phyloP scores from a whole-genome alignment of 345 rosid genomes.

The Gossypium raimondii region DNA sequence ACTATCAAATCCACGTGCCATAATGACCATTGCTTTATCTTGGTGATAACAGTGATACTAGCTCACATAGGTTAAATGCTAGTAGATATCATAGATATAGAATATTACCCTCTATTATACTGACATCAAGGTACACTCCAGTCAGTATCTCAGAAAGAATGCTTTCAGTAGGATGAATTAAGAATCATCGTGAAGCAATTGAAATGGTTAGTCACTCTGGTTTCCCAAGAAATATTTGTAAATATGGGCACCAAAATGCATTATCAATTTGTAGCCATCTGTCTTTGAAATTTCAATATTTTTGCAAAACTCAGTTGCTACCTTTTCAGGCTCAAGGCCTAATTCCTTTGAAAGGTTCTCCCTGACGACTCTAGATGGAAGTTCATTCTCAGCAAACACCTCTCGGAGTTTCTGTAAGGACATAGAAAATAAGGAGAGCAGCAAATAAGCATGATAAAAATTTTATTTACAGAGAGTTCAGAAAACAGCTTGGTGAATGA shows the following conservation, averaged over 20 bases:
- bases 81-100: neutral
- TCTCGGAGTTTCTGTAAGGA: slow-evolving; percentile 78
- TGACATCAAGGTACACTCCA: neutral
- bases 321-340: slow-evolving; percentile 84
- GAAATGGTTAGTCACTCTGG: neutral
- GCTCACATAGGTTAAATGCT: neutral
- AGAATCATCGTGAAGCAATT: neutral
- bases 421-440: slow-evolving; percentile 19
- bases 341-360: slow-evolving; percentile 77
- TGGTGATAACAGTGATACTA: neutral
- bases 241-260: slow-evolving; percentile 2
- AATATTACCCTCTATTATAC: slow-evolving; percentile 5
- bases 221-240: neutral
- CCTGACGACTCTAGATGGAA: slow-evolving; percentile 73
- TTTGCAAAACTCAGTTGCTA: slow-evolving; percentile 23
- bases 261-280: neutral
- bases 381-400: slow-evolving; percentile 89
- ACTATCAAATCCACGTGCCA: neutral
- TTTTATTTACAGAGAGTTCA: neutral
- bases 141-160: neutral
- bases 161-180: neutral
- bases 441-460: neutral
- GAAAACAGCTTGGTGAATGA: neutral
- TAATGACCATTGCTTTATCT: neutral
- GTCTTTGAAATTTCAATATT: slow-evolving; percentile 1